Evolutionary conservation across 208 protist species (phyloP).

Genomic region (Acanthamoeba triangularis): DNA sequence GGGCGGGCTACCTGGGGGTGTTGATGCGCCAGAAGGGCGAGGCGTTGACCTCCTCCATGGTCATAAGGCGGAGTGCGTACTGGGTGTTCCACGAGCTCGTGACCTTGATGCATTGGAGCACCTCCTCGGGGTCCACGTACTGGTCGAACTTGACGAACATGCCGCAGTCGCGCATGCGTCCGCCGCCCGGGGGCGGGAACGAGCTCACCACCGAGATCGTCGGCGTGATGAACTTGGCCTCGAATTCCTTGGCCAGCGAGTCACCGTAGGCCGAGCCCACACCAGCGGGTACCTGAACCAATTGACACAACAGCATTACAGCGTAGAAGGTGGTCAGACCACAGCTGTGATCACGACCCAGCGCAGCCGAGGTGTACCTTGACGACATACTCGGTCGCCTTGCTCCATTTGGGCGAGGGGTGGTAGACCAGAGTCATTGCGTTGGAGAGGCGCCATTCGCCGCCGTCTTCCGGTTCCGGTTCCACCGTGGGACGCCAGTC

Average conservation of each 20-base stretch:
- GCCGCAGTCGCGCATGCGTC: constrained; percentile 65
- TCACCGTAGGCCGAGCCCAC: constrained; percentile 31
- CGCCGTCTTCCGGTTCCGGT: constrained; percentile 63
- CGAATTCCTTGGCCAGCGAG: constrained; percentile 42
- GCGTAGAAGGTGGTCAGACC: not conserved
- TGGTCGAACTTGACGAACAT: constrained; percentile 72
- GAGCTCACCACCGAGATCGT: constrained; percentile 9
- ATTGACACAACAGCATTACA: not conserved
- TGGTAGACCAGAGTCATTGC: constrained; percentile 59
- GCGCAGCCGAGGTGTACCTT: not conserved
- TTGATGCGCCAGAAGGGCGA: constrained; percentile 74
- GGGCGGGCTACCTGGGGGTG: constrained; percentile 9
- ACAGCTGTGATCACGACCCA: not conserved
- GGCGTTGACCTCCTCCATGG: constrained; percentile 68
- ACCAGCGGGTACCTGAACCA: constrained; percentile 45
- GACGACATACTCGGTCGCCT: not conserved
- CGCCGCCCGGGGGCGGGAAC: not conserved
- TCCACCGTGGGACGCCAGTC: constrained; percentile 31
- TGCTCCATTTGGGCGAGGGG: constrained; percentile 25
- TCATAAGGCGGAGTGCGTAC: constrained; percentile 38
- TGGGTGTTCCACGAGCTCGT: constrained; percentile 2
- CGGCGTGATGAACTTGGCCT: not conserved
- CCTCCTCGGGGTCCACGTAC: constrained; percentile 65
- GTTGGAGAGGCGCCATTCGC: constrained; percentile 43
- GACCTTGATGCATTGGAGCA: constrained; percentile 45